Conservation (phyloP, 2,329 filamentous ascomycete species). For the Colletotrichum kahawae region DNA sequence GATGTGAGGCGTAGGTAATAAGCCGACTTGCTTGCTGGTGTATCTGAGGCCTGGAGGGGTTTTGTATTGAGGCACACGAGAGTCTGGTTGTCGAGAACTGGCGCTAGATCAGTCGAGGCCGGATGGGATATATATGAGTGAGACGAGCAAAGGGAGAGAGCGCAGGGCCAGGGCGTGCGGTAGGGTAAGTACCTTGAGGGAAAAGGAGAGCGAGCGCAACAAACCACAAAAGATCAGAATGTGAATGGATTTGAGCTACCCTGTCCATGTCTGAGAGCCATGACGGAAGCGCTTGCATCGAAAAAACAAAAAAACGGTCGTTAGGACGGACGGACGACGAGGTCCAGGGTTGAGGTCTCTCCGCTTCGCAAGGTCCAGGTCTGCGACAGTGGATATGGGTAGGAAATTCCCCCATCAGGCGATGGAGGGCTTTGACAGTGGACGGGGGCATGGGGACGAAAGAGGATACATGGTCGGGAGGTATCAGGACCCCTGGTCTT, state of each 20-base stretch:
- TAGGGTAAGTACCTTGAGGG: slow-evolving; percentile 12
- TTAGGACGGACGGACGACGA: slow-evolving; percentile 21
- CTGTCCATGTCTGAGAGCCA: slow-evolving; percentile 26
- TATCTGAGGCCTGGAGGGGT: neutral
- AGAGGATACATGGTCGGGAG: slow-evolving; percentile 12
- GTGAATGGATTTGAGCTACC: slow-evolving; percentile 21
- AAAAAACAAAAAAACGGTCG: slow-evolving; percentile 21
- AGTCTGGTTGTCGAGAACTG: neutral
- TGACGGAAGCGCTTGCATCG: slow-evolving; percentile 25
- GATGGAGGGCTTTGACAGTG: slow-evolving; percentile 26
- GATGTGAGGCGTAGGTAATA: neutral
- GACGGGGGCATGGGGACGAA: slow-evolving; percentile 21
- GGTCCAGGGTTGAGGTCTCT: slow-evolving; percentile 24
- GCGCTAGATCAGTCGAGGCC: slow-evolving; percentile 8
- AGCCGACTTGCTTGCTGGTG: neutral
- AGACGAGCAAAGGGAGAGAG: slow-evolving; percentile 3
- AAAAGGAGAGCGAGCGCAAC: slow-evolving; percentile 15
- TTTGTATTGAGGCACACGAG: neutral
- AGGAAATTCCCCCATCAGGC: slow-evolving; percentile 24
- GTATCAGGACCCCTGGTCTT: slow-evolving; percentile 21
- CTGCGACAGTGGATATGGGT: slow-evolving; percentile 23
- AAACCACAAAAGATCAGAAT: slow-evolving; percentile 1
- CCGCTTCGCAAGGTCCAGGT: slow-evolving; percentile 23
- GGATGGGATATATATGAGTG: slow-evolving; percentile 21
- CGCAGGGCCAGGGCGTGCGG: slow-evolving; percentile 10